Base-by-base conservation (phyloP, 2,329 filamentous ascomycete genomes). In the Neobulgaria alba region DNA sequence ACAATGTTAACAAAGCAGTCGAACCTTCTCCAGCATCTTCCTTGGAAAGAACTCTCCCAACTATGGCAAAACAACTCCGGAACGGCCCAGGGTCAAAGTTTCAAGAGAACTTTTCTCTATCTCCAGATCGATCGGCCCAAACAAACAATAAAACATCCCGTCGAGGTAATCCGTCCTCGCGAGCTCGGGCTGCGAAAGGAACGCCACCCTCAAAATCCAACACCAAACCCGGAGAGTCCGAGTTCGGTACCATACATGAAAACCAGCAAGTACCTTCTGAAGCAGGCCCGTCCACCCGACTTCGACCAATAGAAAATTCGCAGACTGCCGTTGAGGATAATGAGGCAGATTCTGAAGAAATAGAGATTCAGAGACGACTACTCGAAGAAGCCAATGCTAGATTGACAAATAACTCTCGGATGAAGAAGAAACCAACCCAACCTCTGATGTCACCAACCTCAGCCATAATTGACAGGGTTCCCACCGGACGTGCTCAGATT, bases 61-160 rank as follows among this genome's bases (percentile, higher is more conserved):
- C 39, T 2, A 33, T 40, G 7, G 18, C 47, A 12, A 41, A 40
- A 30, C 32, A 41, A 21, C 29, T 42, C 33, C 41, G 39, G 10
- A 45, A 35, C 29, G 15, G 29, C 15, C 43, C 39, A n/a, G 7
- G 23, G 7, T 46, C 49, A 18, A 43, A 32, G 29, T 49, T 49
- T 32, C 49, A 51, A 33, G 52, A 56, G 30, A 51, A 50, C 16
- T 49, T 54, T 33, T 52, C 51, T 18, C 49, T 38, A 3, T 37
- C 42, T 12, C 17, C 43, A 3, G 37, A 42, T 30, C 33, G 40
- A 15, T 16, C 4, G 18, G n/a, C 33, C 7, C 17, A 8, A 19
- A 20, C 8, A 35, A 20, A 35, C 4, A 8, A 4, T 10, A 18
- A 19, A 35, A 19, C n/a, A n/a, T n/a, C n/a, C n/a, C n/a, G n/a